Base-by-base conservation (phyloP, 1,284 basidiomycete genomes). In the Phylloboletellus chloephorus region DNA sequence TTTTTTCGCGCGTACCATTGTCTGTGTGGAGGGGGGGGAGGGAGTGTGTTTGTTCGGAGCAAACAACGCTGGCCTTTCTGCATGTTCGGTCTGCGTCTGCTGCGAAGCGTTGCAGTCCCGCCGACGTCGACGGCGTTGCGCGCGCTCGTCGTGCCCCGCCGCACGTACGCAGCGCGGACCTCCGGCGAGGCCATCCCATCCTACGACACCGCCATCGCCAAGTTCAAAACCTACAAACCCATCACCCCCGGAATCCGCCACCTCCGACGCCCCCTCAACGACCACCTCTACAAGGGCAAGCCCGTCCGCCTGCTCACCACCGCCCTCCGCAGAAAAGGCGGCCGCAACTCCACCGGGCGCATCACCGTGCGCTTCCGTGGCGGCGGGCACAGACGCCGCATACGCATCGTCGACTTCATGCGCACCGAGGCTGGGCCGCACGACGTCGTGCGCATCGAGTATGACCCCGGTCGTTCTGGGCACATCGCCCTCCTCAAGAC, bases 381-480 rank as follows among this genome's bases (percentile, higher is more conserved):
- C 22, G 95, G 96, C 10, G 96, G 96, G 1, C 93, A 97, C 68
- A 81, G 77, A 51, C 81, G 84, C 43, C 80, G 96, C 26, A 79
- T 97, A 50, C 79, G 96, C 20, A 72, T 84, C 30, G 71, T 98
- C 45, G 96, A 98, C 67, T 98, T 96, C 60, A 73, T 76, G 68
- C 79, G 90, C 37, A 67, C 66, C 35, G 80, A 84, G 49, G 66
- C 77, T 0, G 95, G 95, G 6, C 71, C 84, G 30, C 88, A 92
- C 60, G 83, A 91, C 51, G 93, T 98, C 31, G 75, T 95, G 11
- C 79, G 94, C 31, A 88, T 98, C 54, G 95, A 98, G 67, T 98
- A 97, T 63, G 95, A 98, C 69, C 95, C 95, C 0, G 88, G 89
- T 22, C 76, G 95, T 37, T 88, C 84, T 31, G 91, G 89, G 3